A percentile compares a stretch with the other conserved stretches of the same genome.
phyloP scores from a whole-genome alignment of 2,329 filamentous ascomycete species.

The Trichoderma koningiopsis region DNA sequence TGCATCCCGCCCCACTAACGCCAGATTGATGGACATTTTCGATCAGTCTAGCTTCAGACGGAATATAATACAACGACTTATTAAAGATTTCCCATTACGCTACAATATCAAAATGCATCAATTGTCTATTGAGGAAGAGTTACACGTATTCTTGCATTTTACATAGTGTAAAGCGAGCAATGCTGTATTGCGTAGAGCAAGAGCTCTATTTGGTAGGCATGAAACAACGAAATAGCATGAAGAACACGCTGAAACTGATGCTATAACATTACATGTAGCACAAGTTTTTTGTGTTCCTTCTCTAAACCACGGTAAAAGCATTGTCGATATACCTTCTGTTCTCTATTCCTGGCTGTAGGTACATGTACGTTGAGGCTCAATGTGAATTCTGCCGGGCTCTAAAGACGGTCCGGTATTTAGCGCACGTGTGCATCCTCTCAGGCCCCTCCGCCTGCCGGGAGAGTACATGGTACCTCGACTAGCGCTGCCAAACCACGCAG shows the following conservation, averaged over 20 bases:
- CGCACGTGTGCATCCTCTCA: conserved; percentile 1
- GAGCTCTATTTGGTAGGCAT: background rate
- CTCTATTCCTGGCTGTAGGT: background rate
- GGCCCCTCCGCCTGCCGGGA: background rate
- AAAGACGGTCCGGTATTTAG: conserved; percentile 23
- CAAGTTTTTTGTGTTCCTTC: too few relatives aligned
- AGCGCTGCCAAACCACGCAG: background rate
- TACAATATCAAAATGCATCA: background rate
- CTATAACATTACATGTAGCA: too few relatives aligned
- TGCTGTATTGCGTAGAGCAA: background rate
- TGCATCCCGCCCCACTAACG: background rate
- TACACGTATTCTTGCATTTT: background rate
- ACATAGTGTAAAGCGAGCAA: background rate
- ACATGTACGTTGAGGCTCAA: background rate
- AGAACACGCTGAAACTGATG: too few relatives aligned
- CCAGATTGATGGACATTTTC: background rate
- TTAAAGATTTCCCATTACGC: background rate
- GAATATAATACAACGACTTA: background rate
- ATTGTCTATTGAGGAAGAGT: background rate
- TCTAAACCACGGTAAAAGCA: too few relatives aligned
- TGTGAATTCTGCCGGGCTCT: background rate
- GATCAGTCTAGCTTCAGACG: background rate
- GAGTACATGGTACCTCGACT: conserved; percentile 1
- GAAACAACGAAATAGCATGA: background rate
- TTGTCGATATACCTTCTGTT: background rate